Conservation (phyloP, 2,329 filamentous ascomycete genomes). For the Ceratocystiopsis sp. region DNA sequence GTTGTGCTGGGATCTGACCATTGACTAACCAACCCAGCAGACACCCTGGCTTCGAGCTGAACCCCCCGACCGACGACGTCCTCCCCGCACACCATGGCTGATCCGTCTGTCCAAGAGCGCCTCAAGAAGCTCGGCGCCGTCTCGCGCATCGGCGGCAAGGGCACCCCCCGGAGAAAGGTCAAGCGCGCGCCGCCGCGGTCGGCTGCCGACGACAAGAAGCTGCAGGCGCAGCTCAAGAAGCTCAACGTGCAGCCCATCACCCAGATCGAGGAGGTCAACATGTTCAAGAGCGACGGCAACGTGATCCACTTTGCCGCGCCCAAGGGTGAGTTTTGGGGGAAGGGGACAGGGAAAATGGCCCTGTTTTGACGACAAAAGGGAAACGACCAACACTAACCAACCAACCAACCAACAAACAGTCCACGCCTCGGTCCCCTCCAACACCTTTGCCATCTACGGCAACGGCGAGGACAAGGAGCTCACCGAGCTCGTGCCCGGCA, state of each 20-base stretch:
- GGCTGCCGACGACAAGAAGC: constrained; percentile 98
- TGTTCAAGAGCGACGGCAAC: constrained; percentile 99
- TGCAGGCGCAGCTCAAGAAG: constrained; percentile 95
- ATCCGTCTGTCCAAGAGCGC: constrained; percentile 32
- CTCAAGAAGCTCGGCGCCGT: constrained; percentile 40
- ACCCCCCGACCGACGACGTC: neutral
- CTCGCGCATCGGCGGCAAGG: constrained; percentile 73
- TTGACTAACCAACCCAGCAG: neutral
- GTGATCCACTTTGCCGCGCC: constrained; percentile 98
- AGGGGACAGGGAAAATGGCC: too few species aligned
- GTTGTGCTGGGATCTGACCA: too few species aligned
- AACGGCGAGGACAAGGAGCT: constrained; percentile 99
- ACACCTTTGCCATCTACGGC: constrained; percentile 99
- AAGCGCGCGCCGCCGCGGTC: constrained; percentile 93
- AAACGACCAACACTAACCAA: too few species aligned
- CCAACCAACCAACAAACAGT: constrained; percentile 47
- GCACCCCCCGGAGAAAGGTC: constrained; percentile 90
- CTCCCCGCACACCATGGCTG: constrained; percentile 25
- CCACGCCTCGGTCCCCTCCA: constrained; percentile 89
- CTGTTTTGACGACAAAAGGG: too few species aligned
- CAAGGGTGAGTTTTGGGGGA: constrained; percentile 92
- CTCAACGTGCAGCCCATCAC: constrained; percentile 99
- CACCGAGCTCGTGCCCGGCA: constrained; percentile 95
- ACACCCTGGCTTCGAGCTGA: constrained; percentile 7
- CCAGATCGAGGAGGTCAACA: constrained; percentile 99